Evolutionary conservation across 2,329 filamentous ascomycete genomes (phyloP).

Genomic region (Ustilaginoidea virens): DNA sequence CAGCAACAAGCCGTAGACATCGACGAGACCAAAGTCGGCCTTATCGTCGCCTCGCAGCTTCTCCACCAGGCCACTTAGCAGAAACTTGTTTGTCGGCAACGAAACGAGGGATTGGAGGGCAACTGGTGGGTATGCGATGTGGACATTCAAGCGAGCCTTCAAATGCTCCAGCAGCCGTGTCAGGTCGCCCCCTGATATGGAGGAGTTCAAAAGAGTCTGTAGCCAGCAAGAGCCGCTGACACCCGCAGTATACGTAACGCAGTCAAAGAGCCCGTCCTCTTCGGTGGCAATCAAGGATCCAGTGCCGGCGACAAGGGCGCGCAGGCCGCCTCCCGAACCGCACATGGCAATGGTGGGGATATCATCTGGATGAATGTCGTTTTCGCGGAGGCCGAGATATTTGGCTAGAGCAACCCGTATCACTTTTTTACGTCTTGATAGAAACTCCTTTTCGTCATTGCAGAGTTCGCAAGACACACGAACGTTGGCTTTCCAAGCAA

Average conservation of each 20-base stretch:
- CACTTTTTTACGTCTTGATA: conserved; percentile 50
- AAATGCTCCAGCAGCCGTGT: conserved; percentile 64
- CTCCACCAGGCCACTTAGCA: conserved; percentile 78
- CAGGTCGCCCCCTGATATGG: conserved; percentile 54
- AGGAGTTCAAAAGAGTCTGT: conserved; percentile 65
- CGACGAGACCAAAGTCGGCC: conserved; percentile 78
- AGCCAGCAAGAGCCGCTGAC: conserved; percentile 96
- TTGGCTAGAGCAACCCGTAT: conserved; percentile 60
- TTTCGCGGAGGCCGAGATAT: conserved; percentile 65
- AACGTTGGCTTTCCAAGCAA: conserved; percentile 65
- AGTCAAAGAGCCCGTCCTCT: conserved; percentile 83
- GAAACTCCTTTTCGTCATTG: conserved; percentile 64
- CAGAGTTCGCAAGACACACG: conserved; percentile 72
- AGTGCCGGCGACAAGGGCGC: conserved; percentile 79
- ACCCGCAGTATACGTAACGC: conserved; percentile 84
- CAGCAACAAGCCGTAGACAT: conserved; percentile 78
- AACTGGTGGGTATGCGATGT: conserved; percentile 83
- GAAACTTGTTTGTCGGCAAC: conserved; percentile 82
- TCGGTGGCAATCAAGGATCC: conserved; percentile 75
- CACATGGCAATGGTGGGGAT: conserved; percentile 89
- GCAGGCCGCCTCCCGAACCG: conserved; percentile 79
- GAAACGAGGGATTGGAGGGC: conserved; percentile 71
- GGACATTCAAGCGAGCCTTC: conserved; percentile 68
- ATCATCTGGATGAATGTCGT: conserved; percentile 81
- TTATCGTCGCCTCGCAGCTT: conserved; percentile 61